Conservation (phyloP, 345 rosid species). For the Bretschneidera sinensis region DNA sequence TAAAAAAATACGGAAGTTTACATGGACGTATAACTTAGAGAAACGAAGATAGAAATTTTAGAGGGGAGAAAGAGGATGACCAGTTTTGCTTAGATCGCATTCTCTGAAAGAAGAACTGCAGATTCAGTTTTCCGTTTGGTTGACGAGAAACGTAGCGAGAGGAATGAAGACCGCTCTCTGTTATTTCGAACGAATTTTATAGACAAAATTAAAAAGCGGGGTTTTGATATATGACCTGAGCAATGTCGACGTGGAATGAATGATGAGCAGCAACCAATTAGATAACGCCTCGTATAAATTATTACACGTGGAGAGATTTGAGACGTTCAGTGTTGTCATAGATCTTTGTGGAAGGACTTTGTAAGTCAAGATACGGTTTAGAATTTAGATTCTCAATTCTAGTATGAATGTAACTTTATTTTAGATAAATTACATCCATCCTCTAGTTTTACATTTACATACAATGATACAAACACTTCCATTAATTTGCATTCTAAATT, state of each 20-base stretch:
- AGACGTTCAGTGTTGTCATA: slow-evolving; percentile 12
- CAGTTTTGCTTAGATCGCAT: slow-evolving; percentile 22
- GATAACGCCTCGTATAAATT: slow-evolving; percentile 2
- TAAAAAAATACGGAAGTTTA: too few relatives aligned
- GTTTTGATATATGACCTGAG: neutral
- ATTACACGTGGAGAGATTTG: slow-evolving; percentile 22
- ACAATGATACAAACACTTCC: too few relatives aligned
- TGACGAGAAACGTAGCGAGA: slow-evolving; percentile 10
- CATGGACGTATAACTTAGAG: neutral
- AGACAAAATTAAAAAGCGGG: neutral
- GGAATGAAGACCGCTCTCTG: neutral
- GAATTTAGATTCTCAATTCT: too few relatives aligned
- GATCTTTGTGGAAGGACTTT: too few relatives aligned
- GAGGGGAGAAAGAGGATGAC: slow-evolving; percentile 1
- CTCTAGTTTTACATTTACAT: too few relatives aligned
- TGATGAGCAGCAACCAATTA: neutral
- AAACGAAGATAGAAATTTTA: neutral
- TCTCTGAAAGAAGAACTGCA: slow-evolving; percentile 7
- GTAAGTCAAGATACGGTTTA: too few relatives aligned
- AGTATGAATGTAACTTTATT: too few relatives aligned
- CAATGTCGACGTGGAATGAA: neutral
- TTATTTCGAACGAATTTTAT: neutral
- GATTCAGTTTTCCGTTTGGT: neutral
- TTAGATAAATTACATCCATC: too few relatives aligned
- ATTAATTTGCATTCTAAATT: too few relatives aligned